Conservation (phyloP, 2,329 filamentous ascomycete species). For the Xylariaceae sp. region DNA sequence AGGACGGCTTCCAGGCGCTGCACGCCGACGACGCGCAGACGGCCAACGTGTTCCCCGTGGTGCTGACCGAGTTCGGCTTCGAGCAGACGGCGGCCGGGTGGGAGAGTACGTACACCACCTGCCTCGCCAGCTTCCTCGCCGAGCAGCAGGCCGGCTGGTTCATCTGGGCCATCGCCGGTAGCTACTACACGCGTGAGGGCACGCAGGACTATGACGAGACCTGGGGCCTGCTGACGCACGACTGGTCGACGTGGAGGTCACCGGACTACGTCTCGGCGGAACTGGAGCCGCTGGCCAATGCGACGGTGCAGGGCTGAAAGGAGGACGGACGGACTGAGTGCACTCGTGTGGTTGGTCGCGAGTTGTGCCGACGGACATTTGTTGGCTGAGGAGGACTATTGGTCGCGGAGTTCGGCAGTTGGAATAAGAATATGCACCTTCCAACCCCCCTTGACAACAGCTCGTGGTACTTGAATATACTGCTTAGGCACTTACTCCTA, state of each 20-base stretch:
- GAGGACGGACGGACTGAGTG: no score
- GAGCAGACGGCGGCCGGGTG: slow-evolving; percentile 39
- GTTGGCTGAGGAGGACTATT: no score
- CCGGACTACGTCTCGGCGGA: slow-evolving; percentile 33
- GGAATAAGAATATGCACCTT: no score
- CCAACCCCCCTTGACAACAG: no score
- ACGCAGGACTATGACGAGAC: slow-evolving; percentile 48
- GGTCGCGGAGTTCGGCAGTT: no score
- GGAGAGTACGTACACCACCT: slow-evolving; percentile 42
- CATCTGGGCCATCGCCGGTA: slow-evolving; percentile 51
- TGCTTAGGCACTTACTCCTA: no score
- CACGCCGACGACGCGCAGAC: slow-evolving; percentile 29
- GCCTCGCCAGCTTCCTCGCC: slow-evolving; percentile 41
- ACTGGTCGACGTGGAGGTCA: slow-evolving; percentile 46
- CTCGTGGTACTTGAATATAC: no score
- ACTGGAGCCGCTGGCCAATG: slow-evolving; percentile 23
- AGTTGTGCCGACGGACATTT: no score
- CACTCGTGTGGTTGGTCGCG: no score
- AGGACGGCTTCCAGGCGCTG: slow-evolving; percentile 46
- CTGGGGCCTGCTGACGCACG: slow-evolving; percentile 48
- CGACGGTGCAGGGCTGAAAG: slow-evolving; percentile 9
- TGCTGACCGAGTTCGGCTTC: slow-evolving; percentile 50
- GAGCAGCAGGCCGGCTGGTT: slow-evolving; percentile 46
- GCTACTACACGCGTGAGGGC: slow-evolving; percentile 49
- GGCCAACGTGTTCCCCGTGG: slow-evolving; percentile 38